These are phyloP conservation scores for Hypoxylon fuscum DNA, from an alignment of 495 filamentous ascomycete genomes.

Conservation along the genomic window DNA sequence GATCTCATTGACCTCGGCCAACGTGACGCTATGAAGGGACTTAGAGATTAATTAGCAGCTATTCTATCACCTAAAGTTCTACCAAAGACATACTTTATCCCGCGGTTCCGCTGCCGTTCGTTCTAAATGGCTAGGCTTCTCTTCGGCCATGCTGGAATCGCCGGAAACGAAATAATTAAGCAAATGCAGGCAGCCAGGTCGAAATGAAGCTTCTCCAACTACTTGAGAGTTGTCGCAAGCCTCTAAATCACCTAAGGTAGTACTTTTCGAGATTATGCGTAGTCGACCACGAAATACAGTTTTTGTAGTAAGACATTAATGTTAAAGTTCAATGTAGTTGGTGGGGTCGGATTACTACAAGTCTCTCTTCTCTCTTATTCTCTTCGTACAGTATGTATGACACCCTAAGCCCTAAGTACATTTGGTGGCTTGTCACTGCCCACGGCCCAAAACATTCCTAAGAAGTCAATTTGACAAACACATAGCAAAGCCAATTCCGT, in stretches of 20 bases:
- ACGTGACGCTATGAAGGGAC: constrained; percentile 51
- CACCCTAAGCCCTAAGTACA: too few species aligned
- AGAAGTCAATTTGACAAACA: too few species aligned
- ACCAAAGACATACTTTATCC: constrained; percentile 57
- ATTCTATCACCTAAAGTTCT: constrained; percentile 14
- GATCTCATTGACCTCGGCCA: constrained; percentile 45
- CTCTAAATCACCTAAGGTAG: neutral
- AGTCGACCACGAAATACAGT: neutral
- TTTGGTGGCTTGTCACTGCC: too few species aligned
- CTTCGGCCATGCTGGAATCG: constrained; percentile 17
- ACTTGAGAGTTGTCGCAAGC: neutral
- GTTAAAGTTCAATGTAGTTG: neutral
- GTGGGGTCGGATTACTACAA: constrained; percentile 26
- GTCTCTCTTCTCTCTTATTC: neutral
- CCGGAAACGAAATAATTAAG: neutral
- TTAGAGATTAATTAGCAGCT: constrained; percentile 33
- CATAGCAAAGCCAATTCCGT: neutral
- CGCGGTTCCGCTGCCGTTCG: constrained; percentile 79
- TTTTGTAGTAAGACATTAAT: constrained; percentile 12
- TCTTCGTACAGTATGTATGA: too few species aligned
- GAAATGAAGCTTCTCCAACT: neutral
- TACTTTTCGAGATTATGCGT: neutral
- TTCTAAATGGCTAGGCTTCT: constrained; percentile 56
- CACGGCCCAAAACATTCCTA: too few species aligned
- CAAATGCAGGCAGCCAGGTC: neutral